Evolutionary conservation across 495 filamentous ascomycete species (phyloP).

Genomic region (Usnea hakonensis): DNA sequence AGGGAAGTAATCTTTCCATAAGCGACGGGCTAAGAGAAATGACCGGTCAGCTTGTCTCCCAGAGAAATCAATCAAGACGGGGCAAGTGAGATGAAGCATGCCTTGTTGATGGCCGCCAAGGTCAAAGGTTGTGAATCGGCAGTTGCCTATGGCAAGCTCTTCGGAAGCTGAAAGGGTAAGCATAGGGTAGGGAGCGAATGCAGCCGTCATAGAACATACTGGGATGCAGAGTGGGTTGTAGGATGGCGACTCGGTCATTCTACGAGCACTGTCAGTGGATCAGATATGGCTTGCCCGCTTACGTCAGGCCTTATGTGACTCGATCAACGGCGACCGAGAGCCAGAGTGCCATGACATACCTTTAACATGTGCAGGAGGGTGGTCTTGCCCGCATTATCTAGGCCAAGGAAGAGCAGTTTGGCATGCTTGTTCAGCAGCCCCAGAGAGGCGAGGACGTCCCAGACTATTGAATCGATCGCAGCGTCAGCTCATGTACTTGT

Average conservation of each 20-base stretch:
- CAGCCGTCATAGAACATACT: constrained; percentile 47
- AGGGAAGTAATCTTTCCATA: constrained; percentile 99
- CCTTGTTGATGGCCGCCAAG: constrained; percentile 95
- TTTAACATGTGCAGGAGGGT: constrained; percentile 90
- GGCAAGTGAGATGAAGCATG: constrained; percentile 32
- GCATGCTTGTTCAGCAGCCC: constrained; percentile 94
- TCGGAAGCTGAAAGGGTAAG: constrained; percentile 60
- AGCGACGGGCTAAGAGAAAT: constrained; percentile 62
- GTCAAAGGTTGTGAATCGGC: constrained; percentile 96
- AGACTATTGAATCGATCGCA: constrained; percentile 51
- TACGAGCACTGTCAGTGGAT: neutral
- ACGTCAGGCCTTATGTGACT: neutral
- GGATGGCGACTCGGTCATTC: constrained; percentile 92
- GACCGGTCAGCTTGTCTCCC: neutral
- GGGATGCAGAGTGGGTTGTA: constrained; percentile 83
- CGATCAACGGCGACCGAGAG: neutral
- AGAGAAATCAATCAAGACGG: neutral
- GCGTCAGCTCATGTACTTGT: constrained; percentile 18
- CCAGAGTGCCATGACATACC: constrained; percentile 35
- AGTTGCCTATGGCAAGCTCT: constrained; percentile 92
- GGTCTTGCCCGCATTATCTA: constrained; percentile 98
- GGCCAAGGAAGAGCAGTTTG: constrained; percentile 86
- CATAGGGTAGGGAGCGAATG: neutral
- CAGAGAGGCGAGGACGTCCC: constrained; percentile 81
- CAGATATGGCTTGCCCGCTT: neutral